Conservation (phyloP, 306 rosid species). For the Alnus glutinosa region DNA sequence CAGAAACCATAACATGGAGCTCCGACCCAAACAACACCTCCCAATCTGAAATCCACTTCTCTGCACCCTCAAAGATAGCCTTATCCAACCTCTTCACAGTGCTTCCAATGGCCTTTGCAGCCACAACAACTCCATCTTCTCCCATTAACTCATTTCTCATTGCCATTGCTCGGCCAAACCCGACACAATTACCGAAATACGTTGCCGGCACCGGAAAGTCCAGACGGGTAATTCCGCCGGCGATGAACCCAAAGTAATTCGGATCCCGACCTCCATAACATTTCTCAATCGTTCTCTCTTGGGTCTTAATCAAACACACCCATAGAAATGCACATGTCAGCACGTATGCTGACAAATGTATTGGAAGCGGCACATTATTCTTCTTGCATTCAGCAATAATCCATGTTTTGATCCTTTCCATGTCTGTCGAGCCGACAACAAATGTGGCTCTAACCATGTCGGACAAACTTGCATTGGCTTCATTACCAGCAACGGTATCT, state of each 20-base stretch:
- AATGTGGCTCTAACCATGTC: conserved; percentile 39
- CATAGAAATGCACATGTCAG: conserved; percentile 46
- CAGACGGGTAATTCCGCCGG: conserved; percentile 51
- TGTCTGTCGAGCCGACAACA: conserved; percentile 19
- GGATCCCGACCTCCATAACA: conserved; percentile 6
- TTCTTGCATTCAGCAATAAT: conserved; percentile 29
- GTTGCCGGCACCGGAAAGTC: conserved; percentile 17
- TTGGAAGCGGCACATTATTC: conserved; percentile 19
- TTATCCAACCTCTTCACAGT: conserved; percentile 39
- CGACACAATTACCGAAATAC: conserved; percentile 48
- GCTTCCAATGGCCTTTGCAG: conserved; percentile 40
- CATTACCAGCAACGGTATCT: background rate
- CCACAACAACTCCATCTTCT: conserved; percentile 43
- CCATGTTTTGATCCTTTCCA: conserved; percentile 34
- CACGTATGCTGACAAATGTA: conserved; percentile 45
- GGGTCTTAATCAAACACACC: conserved; percentile 45
- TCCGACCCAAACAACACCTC: conserved; percentile 37
- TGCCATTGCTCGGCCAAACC: conserved; percentile 37
- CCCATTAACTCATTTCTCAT: conserved; percentile 27
- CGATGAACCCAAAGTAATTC: conserved; percentile 45
- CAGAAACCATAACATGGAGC: conserved; percentile 31
- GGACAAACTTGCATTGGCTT: conserved; percentile 1
- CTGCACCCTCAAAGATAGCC: conserved; percentile 34
- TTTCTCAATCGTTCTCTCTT: background rate
- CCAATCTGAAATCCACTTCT: conserved; percentile 52